These are phyloP conservation scores for Saccharomyces hybrid DNA, from an alignment of 1,139 yeast genomes.

Conservation along the genomic window DNA sequence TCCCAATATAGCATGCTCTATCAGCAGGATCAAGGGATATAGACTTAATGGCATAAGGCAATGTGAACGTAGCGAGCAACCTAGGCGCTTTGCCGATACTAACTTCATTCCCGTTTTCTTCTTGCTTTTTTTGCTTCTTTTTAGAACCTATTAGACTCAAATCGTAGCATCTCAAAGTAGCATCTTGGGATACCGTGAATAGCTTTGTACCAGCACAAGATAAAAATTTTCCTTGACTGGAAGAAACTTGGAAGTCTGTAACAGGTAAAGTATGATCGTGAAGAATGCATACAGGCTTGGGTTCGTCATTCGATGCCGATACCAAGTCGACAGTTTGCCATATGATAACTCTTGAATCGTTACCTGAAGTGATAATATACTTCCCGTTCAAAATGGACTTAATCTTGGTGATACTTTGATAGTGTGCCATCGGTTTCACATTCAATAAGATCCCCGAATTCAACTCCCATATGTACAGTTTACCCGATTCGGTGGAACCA, in stretches of 20 bases:
- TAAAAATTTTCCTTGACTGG: conserved; percentile 21
- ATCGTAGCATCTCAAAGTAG: conserved; percentile 64
- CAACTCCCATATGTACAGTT: conserved; percentile 78
- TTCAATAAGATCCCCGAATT: conserved; percentile 66
- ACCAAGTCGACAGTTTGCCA: conserved; percentile 64
- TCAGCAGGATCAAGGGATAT: conserved; percentile 76
- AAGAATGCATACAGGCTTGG: conserved; percentile 43
- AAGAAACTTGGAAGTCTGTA: conserved; percentile 44
- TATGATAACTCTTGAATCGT: conserved; percentile 69
- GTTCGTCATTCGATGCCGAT: conserved; percentile 24
- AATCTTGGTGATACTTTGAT: conserved; percentile 60
- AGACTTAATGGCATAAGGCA: conserved; percentile 50
- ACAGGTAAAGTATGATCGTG: conserved; percentile 74
- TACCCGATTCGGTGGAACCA: conserved; percentile 51
- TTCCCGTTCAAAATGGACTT: conserved; percentile 59
- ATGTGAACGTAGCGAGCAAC: conserved; percentile 62
- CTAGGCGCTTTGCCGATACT: conserved; percentile 16
- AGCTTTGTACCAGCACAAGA: conserved; percentile 51
- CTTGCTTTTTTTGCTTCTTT: conserved; percentile 5
- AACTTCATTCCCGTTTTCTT: conserved; percentile 20
- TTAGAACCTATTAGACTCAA: conserved; percentile 24
- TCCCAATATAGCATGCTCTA: conserved; percentile 65
- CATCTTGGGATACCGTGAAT: conserved; percentile 66
- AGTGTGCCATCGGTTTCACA: conserved; percentile 71
- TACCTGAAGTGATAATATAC: conserved; percentile 66